Percentiles rank a stretch among this genome's conserved stretches.
These are phyloP conservation scores for Mollisia scopiformis DNA, from an alignment of 2,329 filamentous ascomycete genomes.

Conservation along the genomic window DNA sequence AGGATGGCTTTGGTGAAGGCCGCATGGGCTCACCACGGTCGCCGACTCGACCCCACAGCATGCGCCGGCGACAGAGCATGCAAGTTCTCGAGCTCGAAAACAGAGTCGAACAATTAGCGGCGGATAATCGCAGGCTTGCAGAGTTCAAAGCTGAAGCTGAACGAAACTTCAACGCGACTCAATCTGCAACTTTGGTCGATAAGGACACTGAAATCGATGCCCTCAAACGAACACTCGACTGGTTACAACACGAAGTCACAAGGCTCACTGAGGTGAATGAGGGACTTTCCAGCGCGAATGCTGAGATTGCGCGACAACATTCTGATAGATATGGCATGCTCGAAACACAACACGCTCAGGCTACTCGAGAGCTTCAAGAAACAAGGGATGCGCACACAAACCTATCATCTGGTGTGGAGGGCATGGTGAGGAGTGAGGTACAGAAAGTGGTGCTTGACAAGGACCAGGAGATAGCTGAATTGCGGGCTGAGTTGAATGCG, in stretches of 20 bases:
- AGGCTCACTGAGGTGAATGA: slow-evolving; percentile 84
- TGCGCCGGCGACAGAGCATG: slow-evolving; percentile 97
- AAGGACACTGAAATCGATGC: slow-evolving; percentile 86
- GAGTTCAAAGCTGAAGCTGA: slow-evolving; percentile 75
- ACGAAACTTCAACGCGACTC: slow-evolving; percentile 59
- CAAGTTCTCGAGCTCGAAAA: slow-evolving; percentile 91
- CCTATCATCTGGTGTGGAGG: slow-evolving; percentile 64
- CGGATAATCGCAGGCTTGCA: slow-evolving; percentile 80
- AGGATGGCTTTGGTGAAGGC: slow-evolving; percentile 95
- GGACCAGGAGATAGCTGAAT: slow-evolving; percentile 77
- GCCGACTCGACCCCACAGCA: slow-evolving; percentile 90
- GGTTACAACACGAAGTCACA: slow-evolving; percentile 79
- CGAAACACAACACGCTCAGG: slow-evolving; percentile 66
- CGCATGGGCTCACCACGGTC: slow-evolving; percentile 85
- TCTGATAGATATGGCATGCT: slow-evolving; percentile 70
- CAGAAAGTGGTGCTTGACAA: slow-evolving; percentile 73
- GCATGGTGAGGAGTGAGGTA: slow-evolving; percentile 63
- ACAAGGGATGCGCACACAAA: slow-evolving; percentile 65
- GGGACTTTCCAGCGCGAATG: slow-evolving; percentile 76
- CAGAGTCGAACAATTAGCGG: slow-evolving; percentile 79
- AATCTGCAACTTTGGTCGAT: slow-evolving; percentile 73
- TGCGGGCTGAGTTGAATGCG: slow-evolving; percentile 76
- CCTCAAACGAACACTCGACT: slow-evolving; percentile 77
- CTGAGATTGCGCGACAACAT: slow-evolving; percentile 75
- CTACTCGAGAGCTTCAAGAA: slow-evolving; percentile 70